Percentiles rank a stretch among this genome's conserved stretches.
These are phyloP conservation scores for Cryptococcus sp. DNA, from an alignment of 1,284 basidiomycete species.

Conservation along the genomic window DNA sequence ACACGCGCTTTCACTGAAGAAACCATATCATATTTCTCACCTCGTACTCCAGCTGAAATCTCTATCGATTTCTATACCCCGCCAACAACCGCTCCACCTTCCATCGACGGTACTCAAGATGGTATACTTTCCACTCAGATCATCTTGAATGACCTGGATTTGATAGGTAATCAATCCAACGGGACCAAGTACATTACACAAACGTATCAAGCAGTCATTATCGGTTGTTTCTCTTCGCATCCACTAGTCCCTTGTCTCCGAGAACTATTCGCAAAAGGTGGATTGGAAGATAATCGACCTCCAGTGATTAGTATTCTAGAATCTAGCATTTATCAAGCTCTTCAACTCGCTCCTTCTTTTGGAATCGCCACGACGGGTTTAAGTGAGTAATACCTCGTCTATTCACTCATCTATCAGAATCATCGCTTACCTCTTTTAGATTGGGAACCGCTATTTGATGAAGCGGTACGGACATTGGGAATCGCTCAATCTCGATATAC, in stretches of 20 bases:
- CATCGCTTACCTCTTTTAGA: constrained; percentile 2
- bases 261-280: not conserved
- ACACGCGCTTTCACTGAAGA: constrained; percentile 13
- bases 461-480: constrained; percentile 7
- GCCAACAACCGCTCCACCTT: constrained; percentile 2
- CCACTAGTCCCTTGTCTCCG: constrained; percentile 8
- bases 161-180: not conserved
- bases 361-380: constrained; percentile 16
- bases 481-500: constrained; percentile 7
- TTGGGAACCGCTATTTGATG: constrained; percentile 15
- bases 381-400: constrained; percentile 7
- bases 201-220: constrained; percentile 7
- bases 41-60: constrained; percentile 3
- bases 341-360: constrained; percentile 8
- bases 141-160: constrained; percentile 5
- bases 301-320: constrained; percentile 11
- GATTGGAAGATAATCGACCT: not conserved
- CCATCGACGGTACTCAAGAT: constrained; percentile 11
- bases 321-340: constrained; percentile 3
- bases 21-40: not conserved
- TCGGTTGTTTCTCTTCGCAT: constrained; percentile 14
- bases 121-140: constrained; percentile 9
- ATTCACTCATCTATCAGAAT: not conserved
- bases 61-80: constrained; percentile 10
- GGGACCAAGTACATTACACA: not conserved